phyloP scores from a whole-genome alignment of 2,329 filamentous ascomycete genomes.

The Botryotinia convoluta region DNA sequence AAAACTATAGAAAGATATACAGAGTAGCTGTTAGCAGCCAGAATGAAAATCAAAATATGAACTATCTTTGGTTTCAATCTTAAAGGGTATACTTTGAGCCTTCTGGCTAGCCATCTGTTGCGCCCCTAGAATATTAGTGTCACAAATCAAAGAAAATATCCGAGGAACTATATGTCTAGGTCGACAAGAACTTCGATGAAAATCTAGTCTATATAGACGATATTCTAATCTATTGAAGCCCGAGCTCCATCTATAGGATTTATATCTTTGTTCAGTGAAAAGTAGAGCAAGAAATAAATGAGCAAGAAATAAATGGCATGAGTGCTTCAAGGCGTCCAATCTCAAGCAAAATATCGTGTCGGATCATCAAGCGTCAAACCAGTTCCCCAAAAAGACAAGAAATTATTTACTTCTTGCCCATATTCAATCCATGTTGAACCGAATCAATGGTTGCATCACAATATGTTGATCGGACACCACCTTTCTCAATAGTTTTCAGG shows the following conservation, averaged over 20 bases:
- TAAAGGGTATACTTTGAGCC: background rate
- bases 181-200: background rate
- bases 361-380: background rate
- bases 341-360: background rate
- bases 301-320: background rate
- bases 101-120: background rate
- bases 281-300: background rate
- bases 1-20: background rate
- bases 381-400: background rate
- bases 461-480: slow-evolving; percentile 17
- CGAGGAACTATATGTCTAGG: background rate
- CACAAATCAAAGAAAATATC: background rate
- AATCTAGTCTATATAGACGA: background rate
- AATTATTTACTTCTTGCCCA: background rate
- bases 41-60: too few relatives aligned
- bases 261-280: background rate
- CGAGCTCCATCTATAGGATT: background rate
- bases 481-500: slow-evolving; percentile 18
- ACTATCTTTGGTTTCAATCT: background rate
- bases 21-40: background rate
- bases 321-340: background rate
- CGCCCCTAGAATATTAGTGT: background rate
- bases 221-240: background rate
- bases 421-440: slow-evolving; percentile 15
- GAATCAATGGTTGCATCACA: slow-evolving; percentile 18